These are phyloP conservation scores for Hippophae tibetana DNA, from an alignment of 306 rosid genomes.

Conservation along the genomic window DNA sequence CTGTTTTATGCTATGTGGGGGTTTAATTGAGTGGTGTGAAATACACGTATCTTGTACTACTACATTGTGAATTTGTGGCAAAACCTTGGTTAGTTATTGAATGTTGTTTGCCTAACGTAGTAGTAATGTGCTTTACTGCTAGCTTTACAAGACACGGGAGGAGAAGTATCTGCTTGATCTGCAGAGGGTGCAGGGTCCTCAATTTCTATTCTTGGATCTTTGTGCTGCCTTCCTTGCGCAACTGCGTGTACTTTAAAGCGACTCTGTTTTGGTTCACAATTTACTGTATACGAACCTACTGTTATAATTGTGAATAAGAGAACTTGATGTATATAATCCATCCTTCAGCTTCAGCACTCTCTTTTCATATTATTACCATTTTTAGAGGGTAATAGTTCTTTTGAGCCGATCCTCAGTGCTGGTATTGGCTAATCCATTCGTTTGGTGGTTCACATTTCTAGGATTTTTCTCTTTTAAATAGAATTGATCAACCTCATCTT, in stretches of 20 bases:
- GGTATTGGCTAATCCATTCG: slow-evolving; percentile 14
- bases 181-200: slow-evolving; percentile 89
- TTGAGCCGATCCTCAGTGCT: slow-evolving; percentile 24
- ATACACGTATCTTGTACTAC: too few species aligned
- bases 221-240: slow-evolving; percentile 91
- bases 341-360: slow-evolving; percentile 15
- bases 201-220: slow-evolving; percentile 87
- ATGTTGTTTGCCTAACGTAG: neutral
- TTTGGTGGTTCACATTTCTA: slow-evolving; percentile 10
- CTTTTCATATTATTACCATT: slow-evolving; percentile 16
- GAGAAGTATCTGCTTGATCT: slow-evolving; percentile 91
- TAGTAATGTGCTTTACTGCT: slow-evolving; percentile 5
- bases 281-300: slow-evolving; percentile 19
- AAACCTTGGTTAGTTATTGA: neutral
- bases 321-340: slow-evolving; percentile 32
- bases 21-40: too few species aligned
- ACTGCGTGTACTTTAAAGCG: slow-evolving; percentile 53
- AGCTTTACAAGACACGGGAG: slow-evolving; percentile 80
- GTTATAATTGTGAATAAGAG: slow-evolving; percentile 30
- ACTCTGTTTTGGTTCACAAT: slow-evolving; percentile 16
- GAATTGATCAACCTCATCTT: too few species aligned
- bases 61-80: too few species aligned
- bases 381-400: slow-evolving; percentile 37
- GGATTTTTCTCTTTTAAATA: neutral
- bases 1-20: too few species aligned